A percentile compares a stretch with the other conserved stretches of the same genome.
These are phyloP conservation scores for Fistulifera pelliculosa DNA, from an alignment of 108 stramenopile species.

Conservation along the genomic window DNA sequence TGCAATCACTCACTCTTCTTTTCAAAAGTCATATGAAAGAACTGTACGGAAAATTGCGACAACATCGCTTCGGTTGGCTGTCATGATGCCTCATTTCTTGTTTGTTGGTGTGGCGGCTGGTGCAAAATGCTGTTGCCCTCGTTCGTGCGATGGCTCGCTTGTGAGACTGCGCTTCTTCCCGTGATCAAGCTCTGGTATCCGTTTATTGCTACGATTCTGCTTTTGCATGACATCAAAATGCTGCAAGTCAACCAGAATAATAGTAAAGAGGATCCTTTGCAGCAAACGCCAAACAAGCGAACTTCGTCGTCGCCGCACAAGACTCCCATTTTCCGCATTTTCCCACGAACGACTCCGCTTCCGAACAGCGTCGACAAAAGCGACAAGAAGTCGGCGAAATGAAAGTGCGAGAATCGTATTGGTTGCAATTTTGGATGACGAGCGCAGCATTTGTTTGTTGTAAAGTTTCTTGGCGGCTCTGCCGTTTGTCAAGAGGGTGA, in stretches of 20 bases:
- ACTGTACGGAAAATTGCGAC: constrained; percentile 35
- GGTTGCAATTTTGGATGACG: constrained; percentile 1
- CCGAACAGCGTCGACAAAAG: not conserved
- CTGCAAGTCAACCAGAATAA: not conserved
- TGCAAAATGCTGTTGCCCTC: constrained; percentile 36
- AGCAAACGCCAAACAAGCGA: not conserved
- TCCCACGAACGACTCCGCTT: not conserved
- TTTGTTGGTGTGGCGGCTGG: constrained; percentile 28
- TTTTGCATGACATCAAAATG: not conserved
- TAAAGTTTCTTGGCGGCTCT: too few species aligned
- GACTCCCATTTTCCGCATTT: not conserved
- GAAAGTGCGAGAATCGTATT: not conserved
- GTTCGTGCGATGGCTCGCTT: constrained; percentile 9
- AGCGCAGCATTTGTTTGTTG: too few species aligned
- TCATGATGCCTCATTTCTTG: constrained; percentile 55
- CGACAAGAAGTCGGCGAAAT: not conserved
- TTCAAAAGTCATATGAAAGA: constrained; percentile 15
- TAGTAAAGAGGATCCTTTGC: not conserved
- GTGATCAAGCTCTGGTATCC: not conserved
- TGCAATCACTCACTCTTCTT: not conserved
- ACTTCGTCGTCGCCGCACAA: not conserved
- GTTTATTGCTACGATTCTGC: not conserved
- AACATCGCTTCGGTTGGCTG: constrained; percentile 59
- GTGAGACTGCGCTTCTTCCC: not conserved
- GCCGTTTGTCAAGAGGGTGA: too few species aligned